These are phyloP conservation scores for Canna indica DNA, from an alignment of 176 grass and related monocot genomes.

Conservation along the genomic window DNA sequence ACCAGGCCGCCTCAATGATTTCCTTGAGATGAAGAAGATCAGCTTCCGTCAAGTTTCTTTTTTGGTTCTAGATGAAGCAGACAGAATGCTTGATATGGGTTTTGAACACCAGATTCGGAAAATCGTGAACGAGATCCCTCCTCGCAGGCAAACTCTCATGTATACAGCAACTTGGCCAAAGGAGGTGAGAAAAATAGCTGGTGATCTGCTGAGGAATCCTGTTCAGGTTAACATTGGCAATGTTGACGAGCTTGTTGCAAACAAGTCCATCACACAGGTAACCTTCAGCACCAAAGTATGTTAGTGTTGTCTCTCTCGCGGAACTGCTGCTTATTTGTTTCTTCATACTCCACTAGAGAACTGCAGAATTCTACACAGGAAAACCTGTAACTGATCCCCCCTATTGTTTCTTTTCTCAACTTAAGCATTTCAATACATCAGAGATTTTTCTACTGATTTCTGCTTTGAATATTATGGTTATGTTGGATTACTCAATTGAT, in stretches of 20 bases:
- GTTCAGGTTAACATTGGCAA: conserved; percentile 92
- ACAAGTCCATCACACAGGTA: conserved; percentile 99
- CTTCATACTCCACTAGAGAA: background rate
- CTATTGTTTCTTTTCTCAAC: too few species aligned
- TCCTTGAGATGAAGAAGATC: conserved; percentile 89
- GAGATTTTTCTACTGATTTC: background rate
- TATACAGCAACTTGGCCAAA: conserved; percentile 99
- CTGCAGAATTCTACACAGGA: background rate
- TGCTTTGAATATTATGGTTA: background rate
- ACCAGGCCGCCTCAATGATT: conserved; percentile 96
- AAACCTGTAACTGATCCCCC: too few species aligned
- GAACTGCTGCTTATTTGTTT: background rate
- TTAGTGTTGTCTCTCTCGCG: conserved; percentile 14
- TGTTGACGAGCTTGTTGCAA: conserved; percentile 84
- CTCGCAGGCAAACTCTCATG: conserved; percentile 83
- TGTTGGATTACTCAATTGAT: background rate
- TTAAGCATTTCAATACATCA: too few species aligned
- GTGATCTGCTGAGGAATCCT: conserved; percentile 82
- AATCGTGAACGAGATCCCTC: conserved; percentile 84
- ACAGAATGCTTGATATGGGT: conserved; percentile 98
- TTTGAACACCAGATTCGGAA: conserved; percentile 96
- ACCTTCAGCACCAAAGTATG: conserved; percentile 4
- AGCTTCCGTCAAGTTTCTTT: conserved; percentile 79
- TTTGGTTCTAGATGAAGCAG: conserved; percentile 95
- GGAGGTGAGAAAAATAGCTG: conserved; percentile 92